These are phyloP conservation scores for Candida hispaniensis DNA, from an alignment of 805 yeast genomes.

Conservation along the genomic window DNA sequence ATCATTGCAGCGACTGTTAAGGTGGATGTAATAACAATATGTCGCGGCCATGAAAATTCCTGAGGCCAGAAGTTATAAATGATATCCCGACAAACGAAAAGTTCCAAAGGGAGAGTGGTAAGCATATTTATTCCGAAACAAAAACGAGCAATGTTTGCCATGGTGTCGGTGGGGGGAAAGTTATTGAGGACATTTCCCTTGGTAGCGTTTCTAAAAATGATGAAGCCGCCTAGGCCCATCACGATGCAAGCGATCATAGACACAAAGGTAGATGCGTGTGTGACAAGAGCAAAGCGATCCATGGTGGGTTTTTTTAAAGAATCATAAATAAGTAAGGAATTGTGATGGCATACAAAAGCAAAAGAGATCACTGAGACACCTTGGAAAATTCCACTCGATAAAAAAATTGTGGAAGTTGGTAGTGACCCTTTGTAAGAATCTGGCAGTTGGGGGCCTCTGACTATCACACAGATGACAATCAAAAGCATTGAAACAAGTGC, in stretches of 20 bases:
- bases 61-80: constrained; percentile 45
- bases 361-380: constrained; percentile 91
- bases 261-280: constrained; percentile 74
- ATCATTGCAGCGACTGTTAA: constrained; percentile 61
- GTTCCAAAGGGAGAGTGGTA: constrained; percentile 82
- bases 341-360: constrained; percentile 93
- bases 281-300: constrained; percentile 60
- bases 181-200: constrained; percentile 85
- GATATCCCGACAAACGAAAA: constrained; percentile 84
- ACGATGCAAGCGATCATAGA: constrained; percentile 69
- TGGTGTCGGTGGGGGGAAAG: constrained; percentile 61
- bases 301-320: constrained; percentile 69
- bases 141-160: constrained; percentile 77
- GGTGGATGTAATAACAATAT: constrained; percentile 52
- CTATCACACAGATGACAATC: constrained; percentile 61
- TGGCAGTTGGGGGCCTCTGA: constrained; percentile 58
- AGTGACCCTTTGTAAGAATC: constrained; percentile 37
- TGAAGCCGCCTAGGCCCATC: constrained; percentile 71
- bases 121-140: constrained; percentile 88
- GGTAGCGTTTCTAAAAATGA: constrained; percentile 64
- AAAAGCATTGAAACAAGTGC: constrained; percentile 78
- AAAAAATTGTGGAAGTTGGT: constrained; percentile 32
- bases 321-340: constrained; percentile 80
- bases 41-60: constrained; percentile 32
- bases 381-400: constrained; percentile 63